Evolutionary conservation across 2,329 filamentous ascomycete species (phyloP).

Genomic region (Penicillium italicum): DNA sequence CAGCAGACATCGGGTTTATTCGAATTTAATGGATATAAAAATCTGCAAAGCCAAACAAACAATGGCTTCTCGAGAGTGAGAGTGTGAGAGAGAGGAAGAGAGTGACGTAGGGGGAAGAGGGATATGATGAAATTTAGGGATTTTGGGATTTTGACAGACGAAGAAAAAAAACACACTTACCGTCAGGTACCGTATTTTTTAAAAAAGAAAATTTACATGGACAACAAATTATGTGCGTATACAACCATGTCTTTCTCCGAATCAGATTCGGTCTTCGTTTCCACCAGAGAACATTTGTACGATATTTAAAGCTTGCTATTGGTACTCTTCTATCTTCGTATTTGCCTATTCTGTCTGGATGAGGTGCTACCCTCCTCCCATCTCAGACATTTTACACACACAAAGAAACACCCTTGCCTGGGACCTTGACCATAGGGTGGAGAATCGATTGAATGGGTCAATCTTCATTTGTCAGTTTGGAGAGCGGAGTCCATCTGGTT

Average conservation of each 20-base stretch:
- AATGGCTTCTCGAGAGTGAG: conserved; percentile 19
- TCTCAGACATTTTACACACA: neutral
- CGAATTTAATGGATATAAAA: conserved; percentile 12
- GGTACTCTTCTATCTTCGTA: neutral
- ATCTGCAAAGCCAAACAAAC: conserved; percentile 18
- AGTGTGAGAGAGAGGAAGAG: conserved; percentile 25
- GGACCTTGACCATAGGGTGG: neutral
- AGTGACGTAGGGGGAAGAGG: conserved; percentile 41
- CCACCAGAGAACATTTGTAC: neutral
- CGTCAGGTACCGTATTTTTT: neutral
- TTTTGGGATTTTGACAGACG: conserved; percentile 5
- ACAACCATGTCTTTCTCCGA: neutral
- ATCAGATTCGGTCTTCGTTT: neutral
- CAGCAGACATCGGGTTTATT: conserved; percentile 37
- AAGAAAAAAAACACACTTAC: conserved; percentile 1
- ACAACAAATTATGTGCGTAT: neutral
- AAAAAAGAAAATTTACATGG: neutral
- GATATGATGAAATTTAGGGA: conserved; percentile 34
- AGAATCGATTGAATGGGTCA: neutral
- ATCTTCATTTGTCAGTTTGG: neutral
- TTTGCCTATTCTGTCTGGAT: neutral
- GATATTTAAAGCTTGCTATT: neutral
- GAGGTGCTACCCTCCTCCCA: neutral
- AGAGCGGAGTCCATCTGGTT: neutral
- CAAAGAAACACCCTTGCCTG: neutral